Evolutionary conservation across 768 basidiomycete genomes (phyloP), one percentile per base, ranked within the genome.

Genomic region (Tephrocybe sp.): DNA sequence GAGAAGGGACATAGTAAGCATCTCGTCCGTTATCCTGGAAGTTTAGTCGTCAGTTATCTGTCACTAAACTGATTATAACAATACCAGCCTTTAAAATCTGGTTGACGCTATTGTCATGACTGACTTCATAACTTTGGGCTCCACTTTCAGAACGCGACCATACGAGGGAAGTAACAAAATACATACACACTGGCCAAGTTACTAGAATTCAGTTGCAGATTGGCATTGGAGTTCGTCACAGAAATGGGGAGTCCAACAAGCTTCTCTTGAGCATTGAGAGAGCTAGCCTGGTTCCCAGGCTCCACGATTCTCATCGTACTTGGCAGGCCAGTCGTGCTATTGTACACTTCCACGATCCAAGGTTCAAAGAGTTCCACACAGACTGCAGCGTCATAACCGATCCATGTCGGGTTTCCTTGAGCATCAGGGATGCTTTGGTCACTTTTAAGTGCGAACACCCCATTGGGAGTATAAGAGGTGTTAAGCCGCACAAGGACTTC

Each of bases 361-460:
- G 72, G 72, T 42, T 76, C 72, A 27, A 72, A 71, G 1, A 71
- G 47, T 52, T 72, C 63, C 7, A 74, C 49, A 45, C 74, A 76
- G 21, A 72, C 63, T 1, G 63, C 69, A 9, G 70, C 67, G 43
- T 76, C 74, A 26, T 66, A 70, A 2, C 73, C 74, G 25, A 76
- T 64, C 50, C 50, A 64, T 4, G 68, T 69, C 9, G 58, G 47
- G 21, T 57, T 56, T 9, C 71, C 69, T 15, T 58, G 44, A 16
- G 28, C 44, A 42, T 67, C 64, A 7, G 60, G 63, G 3, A 61
- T 22, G 21, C 50, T 51, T 7, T 38, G 19, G 3, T 58, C 44
- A 16, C 62, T 60, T 26, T 46, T 49, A 13, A 54, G 40, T 6
- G 59, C 54, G 44, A 71, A 74, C 4, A 49, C 53, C 24, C 69